Conservation (phyloP, 306 rosid genomes). For the Sechiopsis laciniata region DNA sequence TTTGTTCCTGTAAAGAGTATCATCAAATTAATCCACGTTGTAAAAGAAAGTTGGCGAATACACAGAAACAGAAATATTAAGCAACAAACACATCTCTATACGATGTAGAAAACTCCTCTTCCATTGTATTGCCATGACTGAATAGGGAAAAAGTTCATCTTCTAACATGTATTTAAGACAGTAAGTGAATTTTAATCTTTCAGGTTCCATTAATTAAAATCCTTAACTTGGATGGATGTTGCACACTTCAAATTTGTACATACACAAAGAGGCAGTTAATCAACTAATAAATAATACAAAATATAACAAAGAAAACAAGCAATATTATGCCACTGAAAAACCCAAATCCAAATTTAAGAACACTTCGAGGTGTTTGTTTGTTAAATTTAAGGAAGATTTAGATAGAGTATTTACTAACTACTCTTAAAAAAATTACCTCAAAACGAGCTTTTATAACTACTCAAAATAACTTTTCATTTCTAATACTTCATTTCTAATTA, state of each 20-base stretch:
- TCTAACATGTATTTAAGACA: not conserved
- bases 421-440: no score
- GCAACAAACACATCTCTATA: not conserved
- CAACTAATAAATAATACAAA: not conserved
- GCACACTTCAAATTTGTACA: not conserved
- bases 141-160: not conserved
- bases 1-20: not conserved
- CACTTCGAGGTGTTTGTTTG: no score
- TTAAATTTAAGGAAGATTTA: no score
- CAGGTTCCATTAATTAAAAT: not conserved
- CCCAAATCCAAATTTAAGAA: not conserved
- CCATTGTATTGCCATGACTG: not conserved
- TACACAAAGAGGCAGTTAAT: not conserved
- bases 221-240: not conserved
- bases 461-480: no score
- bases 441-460: no score
- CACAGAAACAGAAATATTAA: not conserved
- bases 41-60: not conserved
- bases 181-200: not conserved
- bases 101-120: not conserved
- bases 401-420: no score
- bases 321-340: not conserved
- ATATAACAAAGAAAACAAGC: not conserved
- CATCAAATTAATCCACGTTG: constrained; percentile 4
- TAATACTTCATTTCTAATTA: no score